A percentile compares a stretch with the other conserved stretches of the same genome.
These are phyloP conservation scores for Salix purpurea DNA, from an alignment of 345 rosid species.

Conservation along the genomic window DNA sequence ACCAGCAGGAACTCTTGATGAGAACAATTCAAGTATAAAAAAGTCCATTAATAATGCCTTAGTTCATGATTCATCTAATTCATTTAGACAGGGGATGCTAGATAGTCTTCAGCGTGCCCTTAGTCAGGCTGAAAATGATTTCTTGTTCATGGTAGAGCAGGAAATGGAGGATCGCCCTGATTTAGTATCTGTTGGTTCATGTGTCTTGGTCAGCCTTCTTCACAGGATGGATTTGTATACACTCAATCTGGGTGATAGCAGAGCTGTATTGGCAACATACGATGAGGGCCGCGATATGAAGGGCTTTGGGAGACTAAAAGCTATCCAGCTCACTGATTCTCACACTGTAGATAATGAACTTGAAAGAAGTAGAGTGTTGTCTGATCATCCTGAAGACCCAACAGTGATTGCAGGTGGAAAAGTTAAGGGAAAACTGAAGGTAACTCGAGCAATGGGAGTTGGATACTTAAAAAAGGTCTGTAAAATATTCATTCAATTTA, in stretches of 20 bases:
- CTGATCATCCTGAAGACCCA: slow-evolving; percentile 89
- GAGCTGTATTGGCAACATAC: slow-evolving; percentile 83
- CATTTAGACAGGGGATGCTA: slow-evolving; percentile 59
- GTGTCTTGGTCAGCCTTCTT: slow-evolving; percentile 82
- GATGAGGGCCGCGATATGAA: slow-evolving; percentile 25
- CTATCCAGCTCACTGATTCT: slow-evolving; percentile 80
- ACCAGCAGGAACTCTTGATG: slow-evolving; percentile 6
- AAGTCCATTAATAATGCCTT: slow-evolving; percentile 9
- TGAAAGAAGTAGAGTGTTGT: slow-evolving; percentile 55
- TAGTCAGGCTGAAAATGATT: slow-evolving; percentile 80
- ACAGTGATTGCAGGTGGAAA: slow-evolving; percentile 57
- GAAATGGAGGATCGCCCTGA: slow-evolving; percentile 99
- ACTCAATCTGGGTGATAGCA: slow-evolving; percentile 85
- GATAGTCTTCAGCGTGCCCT: slow-evolving; percentile 77
- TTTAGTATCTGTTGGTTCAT: slow-evolving; percentile 88
- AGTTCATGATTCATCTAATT: slow-evolving; percentile 29
- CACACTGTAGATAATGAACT: slow-evolving; percentile 83
- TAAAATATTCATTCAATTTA: background rate
- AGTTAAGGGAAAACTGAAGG: slow-evolving; percentile 91
- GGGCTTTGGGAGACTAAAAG: slow-evolving; percentile 42
- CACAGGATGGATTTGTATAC: slow-evolving; percentile 70
- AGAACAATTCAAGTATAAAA: slow-evolving; percentile 6
- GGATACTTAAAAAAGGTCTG: slow-evolving; percentile 87
- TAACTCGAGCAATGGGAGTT: slow-evolving; percentile 92
- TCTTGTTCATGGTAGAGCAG: slow-evolving; percentile 87